Base-by-base conservation (phyloP, 1,284 basidiomycete species). In the Sphaerobolus stellatus region DNA sequence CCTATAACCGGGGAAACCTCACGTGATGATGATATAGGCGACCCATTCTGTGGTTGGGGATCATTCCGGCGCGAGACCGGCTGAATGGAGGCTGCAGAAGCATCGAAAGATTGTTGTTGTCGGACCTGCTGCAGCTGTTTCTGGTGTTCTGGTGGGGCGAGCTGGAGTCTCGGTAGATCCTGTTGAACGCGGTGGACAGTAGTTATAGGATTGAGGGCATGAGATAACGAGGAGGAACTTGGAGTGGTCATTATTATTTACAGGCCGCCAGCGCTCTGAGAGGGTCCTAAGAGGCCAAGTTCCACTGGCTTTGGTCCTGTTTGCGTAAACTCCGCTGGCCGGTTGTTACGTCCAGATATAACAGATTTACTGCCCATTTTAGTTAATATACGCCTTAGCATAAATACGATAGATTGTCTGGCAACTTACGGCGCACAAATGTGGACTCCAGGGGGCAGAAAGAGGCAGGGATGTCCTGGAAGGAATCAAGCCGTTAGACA, bases 81-180 rank as follows among this genome's bases (percentile, higher is more conserved):
- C 9, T 20, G 40, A 25, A 18, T 18, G 33, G 11, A 34, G 11
- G 33, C 28, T 44, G 25, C 38, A 30, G 50, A 2, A 13, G n/a
- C n/a, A 7, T 20, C n/a, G n/a, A n/a, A n/a, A 13, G 41, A 18
- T 27, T 47, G 44, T 16, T 54, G 30, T 27, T 54, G 43, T 28
- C 36, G 38, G 5, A 27, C 33, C 20, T 48, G 45, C 24, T 54
- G 52, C 22, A 48, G 24, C 16, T 54, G 52, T 54, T 54, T 54
- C 30, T 54, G 52, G 27, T 54, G 52, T 27, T 54, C 45, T 27
- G 52, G 52, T 33, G 52, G 52, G 24, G 52, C 52, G 20, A 54
- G 52, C 27, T 54, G 52, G n/a, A 54, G 52, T 3, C 52, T 30
- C 14, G 52, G 52, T n/a, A 53, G 40, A 16, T 53, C 51, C n/a